A percentile compares a stretch with the other conserved stretches of the same genome.
Conservation (phyloP, 805 yeast species). For the Hanseniaspora hatyaiensis region DNA sequence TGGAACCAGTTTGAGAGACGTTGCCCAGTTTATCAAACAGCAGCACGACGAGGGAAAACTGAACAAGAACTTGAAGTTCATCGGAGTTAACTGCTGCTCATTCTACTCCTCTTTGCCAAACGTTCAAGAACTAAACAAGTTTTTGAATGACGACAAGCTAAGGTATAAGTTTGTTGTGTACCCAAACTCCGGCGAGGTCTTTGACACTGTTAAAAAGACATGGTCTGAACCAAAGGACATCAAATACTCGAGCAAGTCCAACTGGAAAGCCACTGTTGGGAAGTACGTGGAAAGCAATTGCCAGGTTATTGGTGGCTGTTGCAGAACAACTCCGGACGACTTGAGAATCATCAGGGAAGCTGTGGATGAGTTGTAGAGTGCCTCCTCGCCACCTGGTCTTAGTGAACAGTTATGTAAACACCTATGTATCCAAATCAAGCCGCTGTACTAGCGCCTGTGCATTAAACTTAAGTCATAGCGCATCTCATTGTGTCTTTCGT, state of each 20-base stretch:
- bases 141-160: background rate
- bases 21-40: conserved; percentile 1
- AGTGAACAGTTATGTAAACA: no score
- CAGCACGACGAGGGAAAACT: background rate
- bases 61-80: conserved; percentile 8
- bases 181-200: conserved; percentile 67
- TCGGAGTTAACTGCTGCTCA: conserved; percentile 60
- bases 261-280: conserved; percentile 29
- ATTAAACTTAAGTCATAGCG: no score
- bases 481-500: no score
- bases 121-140: conserved; percentile 3
- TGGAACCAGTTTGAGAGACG: conserved; percentile 32
- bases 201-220: conserved; percentile 36
- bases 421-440: no score
- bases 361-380: background rate
- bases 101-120: conserved; percentile 6
- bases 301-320: conserved; percentile 62
- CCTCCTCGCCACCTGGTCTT: no score
- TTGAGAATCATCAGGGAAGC: conserved; percentile 19
- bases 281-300: conserved; percentile 27
- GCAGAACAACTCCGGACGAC: conserved; percentile 51
- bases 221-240: conserved; percentile 28
- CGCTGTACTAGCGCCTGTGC: no score
- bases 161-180: conserved; percentile 27
- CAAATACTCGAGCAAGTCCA: conserved; percentile 7